phyloP scores from a whole-genome alignment of 2,329 filamentous ascomycete species.

The Paramyrothecium sp. region DNA sequence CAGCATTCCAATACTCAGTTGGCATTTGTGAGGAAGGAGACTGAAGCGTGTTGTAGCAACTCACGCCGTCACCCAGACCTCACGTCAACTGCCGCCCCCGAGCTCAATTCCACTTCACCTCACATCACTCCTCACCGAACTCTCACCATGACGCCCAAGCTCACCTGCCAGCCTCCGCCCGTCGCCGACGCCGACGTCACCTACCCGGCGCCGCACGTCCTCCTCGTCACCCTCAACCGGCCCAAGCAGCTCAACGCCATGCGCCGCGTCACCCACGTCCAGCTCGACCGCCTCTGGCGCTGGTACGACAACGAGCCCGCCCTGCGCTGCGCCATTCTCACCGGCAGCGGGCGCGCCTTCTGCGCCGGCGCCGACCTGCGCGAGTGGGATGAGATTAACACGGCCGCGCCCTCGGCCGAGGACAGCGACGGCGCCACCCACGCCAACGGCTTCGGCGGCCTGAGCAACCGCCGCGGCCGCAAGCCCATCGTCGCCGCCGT shows the following conservation, averaged over 20 bases:
- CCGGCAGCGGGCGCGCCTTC: slow-evolving; percentile 61
- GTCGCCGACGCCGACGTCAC: slow-evolving; percentile 41
- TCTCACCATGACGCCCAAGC: slow-evolving; percentile 20
- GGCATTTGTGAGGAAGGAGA: background rate
- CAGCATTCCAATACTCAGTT: background rate
- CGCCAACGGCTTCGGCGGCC: slow-evolving; percentile 54
- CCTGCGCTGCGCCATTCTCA: slow-evolving; percentile 61
- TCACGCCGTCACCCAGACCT: too few species aligned
- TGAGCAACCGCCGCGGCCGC: slow-evolving; percentile 63
- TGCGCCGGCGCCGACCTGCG: slow-evolving; percentile 67
- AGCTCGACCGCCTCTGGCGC: slow-evolving; percentile 46
- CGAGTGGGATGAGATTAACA: slow-evolving; percentile 54
- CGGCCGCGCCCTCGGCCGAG: slow-evolving; percentile 8
- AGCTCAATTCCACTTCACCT: background rate
- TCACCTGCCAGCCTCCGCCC: slow-evolving; percentile 35
- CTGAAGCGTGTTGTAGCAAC: too few species aligned
- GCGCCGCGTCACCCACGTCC: slow-evolving; percentile 43
- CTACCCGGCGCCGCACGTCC: slow-evolving; percentile 52
- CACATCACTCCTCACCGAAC: background rate
- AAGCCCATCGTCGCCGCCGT: slow-evolving; percentile 75
- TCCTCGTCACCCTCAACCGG: slow-evolving; percentile 61
- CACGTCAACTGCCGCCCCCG: too few species aligned
- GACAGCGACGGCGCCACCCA: slow-evolving; percentile 41
- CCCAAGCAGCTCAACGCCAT: slow-evolving; percentile 59
- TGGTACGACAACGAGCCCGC: slow-evolving; percentile 63